Base-by-base conservation (phyloP, 2,329 filamentous ascomycete species). In the Emergomyces africanus region DNA sequence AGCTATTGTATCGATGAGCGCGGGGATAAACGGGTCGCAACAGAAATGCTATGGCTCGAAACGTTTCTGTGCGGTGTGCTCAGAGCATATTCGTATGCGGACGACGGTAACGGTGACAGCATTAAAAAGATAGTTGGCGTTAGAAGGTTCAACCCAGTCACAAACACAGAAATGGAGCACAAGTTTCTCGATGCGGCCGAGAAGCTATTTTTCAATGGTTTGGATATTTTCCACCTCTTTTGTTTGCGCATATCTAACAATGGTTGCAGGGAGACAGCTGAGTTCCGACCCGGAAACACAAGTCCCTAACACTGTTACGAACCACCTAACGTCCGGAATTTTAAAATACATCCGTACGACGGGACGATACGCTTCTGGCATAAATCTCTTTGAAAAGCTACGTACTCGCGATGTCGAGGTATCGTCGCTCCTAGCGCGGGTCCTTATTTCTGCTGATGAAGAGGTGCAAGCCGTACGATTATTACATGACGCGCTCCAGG, bases 101-200 rank as follows among this genome's bases (percentile, higher is more conserved):
- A 99, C 70, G 88, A 96, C 72, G 92, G 92, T 50, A 94, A 88
- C 59, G 92, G 92, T 58, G 92, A 96, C 67, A 88, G 88, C 1
- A 96, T 97, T 71, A 88, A 94, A 73, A 95, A 94, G 77, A 96
- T 99, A 61, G 89, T 97, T 70, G 94, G 92, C n/a, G 90, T 97
- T 56, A 83, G 94, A 66, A 84, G 94, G 63, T 97, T 99, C 80
- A 99, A 99, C 70, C 94, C 94, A 0, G 89, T 99, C 62, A 96
- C 90, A 54, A 97, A 89, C 72, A 97, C 94, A n/a, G 94, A 99
- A 73, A 90, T 90, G 61, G 94, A 99, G 74, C 94, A 99, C 71
- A 89, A 89, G 64, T 99, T 99, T 71, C 79, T 99, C 48, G 88
- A 95, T 68, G 90, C 94, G 23, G 94, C 94, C 12, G 94, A 99